Evolutionary conservation across 1,284 basidiomycete species (phyloP).

Genomic region (Stereum hirsutum): DNA sequence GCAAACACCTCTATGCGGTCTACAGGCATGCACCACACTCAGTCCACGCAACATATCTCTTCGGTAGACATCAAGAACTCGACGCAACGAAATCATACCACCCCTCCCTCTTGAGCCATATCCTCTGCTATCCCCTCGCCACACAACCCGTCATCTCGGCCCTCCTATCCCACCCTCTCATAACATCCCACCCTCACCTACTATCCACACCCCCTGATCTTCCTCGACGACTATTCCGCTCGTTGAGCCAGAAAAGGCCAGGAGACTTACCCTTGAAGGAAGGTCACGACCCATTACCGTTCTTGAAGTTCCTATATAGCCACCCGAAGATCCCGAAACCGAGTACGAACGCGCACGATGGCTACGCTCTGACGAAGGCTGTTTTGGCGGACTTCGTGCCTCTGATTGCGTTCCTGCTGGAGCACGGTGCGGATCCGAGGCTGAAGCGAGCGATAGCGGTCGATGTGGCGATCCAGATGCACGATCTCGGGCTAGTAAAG

Average conservation of each 20-base stretch:
- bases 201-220: constrained; percentile 27
- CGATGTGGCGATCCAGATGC: constrained; percentile 64
- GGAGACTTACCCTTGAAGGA: constrained; percentile 25
- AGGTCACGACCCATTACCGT: constrained; percentile 47
- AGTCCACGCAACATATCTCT: constrained; percentile 53
- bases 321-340: constrained; percentile 30
- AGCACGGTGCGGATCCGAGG: constrained; percentile 58
- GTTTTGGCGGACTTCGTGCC: constrained; percentile 55
- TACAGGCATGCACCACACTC: constrained; percentile 43
- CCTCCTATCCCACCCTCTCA: constrained; percentile 28
- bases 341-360: constrained; percentile 54
- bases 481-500: constrained; percentile 59
- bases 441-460: constrained; percentile 55
- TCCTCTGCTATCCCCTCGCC: constrained; percentile 61
- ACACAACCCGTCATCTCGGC: constrained; percentile 41
- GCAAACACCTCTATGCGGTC: constrained; percentile 37
- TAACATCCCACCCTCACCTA: constrained; percentile 8
- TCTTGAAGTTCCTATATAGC: constrained; percentile 46
- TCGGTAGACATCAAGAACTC: too few species aligned
- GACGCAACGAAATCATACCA: too few species aligned
- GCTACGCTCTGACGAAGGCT: constrained; percentile 73
- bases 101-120: constrained; percentile 19
- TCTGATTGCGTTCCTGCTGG: constrained; percentile 61
- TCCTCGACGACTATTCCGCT: constrained; percentile 54
- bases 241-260: constrained; percentile 23